Evolutionary conservation across 345 rosid genomes (phyloP), one percentile per base, ranked within the genome.

Genomic region (Camelina neglecta): DNA sequence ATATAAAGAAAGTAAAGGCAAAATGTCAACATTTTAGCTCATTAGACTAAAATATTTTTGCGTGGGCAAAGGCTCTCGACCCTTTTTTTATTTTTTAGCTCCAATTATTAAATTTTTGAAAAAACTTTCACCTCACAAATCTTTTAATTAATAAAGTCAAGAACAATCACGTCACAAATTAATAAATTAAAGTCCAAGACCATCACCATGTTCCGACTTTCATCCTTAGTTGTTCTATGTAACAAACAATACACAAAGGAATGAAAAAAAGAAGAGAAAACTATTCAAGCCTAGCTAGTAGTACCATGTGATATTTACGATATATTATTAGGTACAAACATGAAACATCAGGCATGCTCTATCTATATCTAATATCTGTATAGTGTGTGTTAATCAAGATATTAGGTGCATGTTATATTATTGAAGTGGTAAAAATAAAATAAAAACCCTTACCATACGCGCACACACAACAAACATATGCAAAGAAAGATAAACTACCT

Each of bases 11-110:
- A 60, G 41, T 11, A 33, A 42, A 69, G 12, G 59, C 29, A 61
- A 69, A 50, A 75, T 60, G 79, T 75, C 75, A 69, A 75, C 75
- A 69, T 38, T 75, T 69, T 39, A 69, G 57, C 64, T 29, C 2
- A 61, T 55, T 50, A 49, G 51, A 38, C 21, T 68, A 51, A 68
- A 51, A 18, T 8, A 18, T 55, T 18, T 41, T 20, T 35, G 15
- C 1, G 45, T 59, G 33, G 20, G 59, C 39, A 45, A 15, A 65
- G 11, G 67, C 26, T 57, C 60, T 58, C 60, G 33, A 48, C 29
- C 78, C 31, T 29, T 29, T 4, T 18, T 18, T 18, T 18, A 18
- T 18, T 18, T 18, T 65, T 50, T 39, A 11, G 60, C 11, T 48
- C 24, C 38, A 75, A 39, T 38, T 49, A 39, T 75, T 20, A 59